phyloP scores from a whole-genome alignment of 1,284 basidiomycete species.

The Puccinia triticina region DNA sequence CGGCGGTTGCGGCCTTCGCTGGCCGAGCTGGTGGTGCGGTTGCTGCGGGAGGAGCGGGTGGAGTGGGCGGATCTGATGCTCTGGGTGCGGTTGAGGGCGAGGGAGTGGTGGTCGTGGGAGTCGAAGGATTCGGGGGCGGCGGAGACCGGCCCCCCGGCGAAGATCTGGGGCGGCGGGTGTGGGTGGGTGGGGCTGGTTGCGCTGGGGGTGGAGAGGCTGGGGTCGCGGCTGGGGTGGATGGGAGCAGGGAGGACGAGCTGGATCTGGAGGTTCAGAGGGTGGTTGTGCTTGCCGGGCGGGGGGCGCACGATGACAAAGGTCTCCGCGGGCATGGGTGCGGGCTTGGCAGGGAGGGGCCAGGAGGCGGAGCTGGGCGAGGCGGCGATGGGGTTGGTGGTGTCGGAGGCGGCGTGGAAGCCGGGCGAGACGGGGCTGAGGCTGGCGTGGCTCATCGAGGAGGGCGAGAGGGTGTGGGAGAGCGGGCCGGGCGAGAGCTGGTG shows the following conservation, averaged over 20 bases:
- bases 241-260: conserved; percentile 69
- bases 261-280: conserved; percentile 88
- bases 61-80: conserved; percentile 58
- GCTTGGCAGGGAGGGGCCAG: not conserved
- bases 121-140: not conserved
- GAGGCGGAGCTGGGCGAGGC: not conserved
- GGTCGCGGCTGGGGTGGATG: not conserved
- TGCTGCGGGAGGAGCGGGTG: conserved; percentile 61
- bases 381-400: too few species aligned
- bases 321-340: conserved; percentile 10
- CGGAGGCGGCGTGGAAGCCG: too few species aligned
- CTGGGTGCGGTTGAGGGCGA: not conserved
- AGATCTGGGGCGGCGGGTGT: too few species aligned
- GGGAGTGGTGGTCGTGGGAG: not conserved
- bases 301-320: conserved; percentile 73
- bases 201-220: not conserved
- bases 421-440: not conserved
- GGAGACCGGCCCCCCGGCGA: not conserved
- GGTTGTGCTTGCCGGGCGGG: conserved; percentile 77
- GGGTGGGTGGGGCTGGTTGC: not conserved
- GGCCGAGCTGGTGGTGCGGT: conserved; percentile 63
- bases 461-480: not conserved
- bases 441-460: not conserved
- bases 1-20: conserved; percentile 68
- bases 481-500: not conserved